These are phyloP conservation scores for Penicillium frequentans DNA, from an alignment of 2,329 filamentous ascomycete species.

Conservation along the genomic window DNA sequence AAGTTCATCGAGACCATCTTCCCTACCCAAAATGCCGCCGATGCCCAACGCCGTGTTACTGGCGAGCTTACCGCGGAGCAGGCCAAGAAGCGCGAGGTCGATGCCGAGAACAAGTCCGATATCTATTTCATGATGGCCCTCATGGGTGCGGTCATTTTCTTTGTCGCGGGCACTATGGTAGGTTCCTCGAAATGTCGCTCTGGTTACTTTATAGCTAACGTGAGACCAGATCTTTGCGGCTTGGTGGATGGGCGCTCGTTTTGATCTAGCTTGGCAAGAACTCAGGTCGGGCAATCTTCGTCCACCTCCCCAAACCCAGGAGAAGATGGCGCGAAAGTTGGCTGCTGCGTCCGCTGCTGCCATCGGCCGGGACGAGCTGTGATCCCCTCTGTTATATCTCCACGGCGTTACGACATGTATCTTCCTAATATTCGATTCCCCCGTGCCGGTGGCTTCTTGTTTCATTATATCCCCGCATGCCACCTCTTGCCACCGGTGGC, in stretches of 20 bases:
- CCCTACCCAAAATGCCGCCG: slow-evolving; percentile 75
- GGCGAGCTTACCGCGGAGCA: slow-evolving; percentile 60
- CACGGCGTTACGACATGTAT: slow-evolving; percentile 34
- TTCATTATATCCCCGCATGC: slow-evolving; percentile 23
- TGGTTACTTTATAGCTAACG: slow-evolving; percentile 2
- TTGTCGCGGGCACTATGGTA: slow-evolving; percentile 81
- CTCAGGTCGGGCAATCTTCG: slow-evolving; percentile 52
- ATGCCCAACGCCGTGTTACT: slow-evolving; percentile 45
- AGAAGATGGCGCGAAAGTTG: not conserved
- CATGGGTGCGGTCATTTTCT: slow-evolving; percentile 68
- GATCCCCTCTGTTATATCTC: slow-evolving; percentile 24
- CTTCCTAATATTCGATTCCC: slow-evolving; percentile 25
- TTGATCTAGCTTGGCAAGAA: slow-evolving; percentile 67
- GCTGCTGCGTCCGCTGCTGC: not conserved
- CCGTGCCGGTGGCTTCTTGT: slow-evolving; percentile 31
- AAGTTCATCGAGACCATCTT: slow-evolving; percentile 94
- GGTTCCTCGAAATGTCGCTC: slow-evolving; percentile 29
- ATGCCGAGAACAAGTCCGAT: slow-evolving; percentile 55
- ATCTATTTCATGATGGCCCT: slow-evolving; percentile 65
- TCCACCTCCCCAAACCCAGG: slow-evolving; percentile 31
- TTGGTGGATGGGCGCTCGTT: slow-evolving; percentile 77
- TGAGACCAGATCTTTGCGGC: slow-evolving; percentile 67
- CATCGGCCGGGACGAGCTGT: slow-evolving; percentile 43
- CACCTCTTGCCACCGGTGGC: slow-evolving; percentile 18
- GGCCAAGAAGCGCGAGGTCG: slow-evolving; percentile 50